Conservation (phyloP, 164 flowering plant genomes). For the Vitis rupestris region DNA sequence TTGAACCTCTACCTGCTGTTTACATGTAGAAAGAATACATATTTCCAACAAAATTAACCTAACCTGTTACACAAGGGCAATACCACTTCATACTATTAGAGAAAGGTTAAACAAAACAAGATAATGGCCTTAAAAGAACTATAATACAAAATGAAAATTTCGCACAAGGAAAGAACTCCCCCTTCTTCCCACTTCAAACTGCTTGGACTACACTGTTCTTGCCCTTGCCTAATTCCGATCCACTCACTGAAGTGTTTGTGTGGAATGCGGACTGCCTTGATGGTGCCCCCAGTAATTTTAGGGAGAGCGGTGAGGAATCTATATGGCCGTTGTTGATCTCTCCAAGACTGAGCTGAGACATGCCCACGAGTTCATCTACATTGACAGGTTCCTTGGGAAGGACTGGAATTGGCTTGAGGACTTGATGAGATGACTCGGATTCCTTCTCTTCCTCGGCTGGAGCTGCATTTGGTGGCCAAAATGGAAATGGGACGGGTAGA, state of each 20-base stretch:
- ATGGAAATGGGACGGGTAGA: constrained; percentile 49
- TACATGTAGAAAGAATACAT: constrained; percentile 35
- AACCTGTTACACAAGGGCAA: constrained; percentile 13
- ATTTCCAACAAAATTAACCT: constrained; percentile 8
- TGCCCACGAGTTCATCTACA: constrained; percentile 75
- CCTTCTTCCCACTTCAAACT: constrained; percentile 25
- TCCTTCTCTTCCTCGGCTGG: constrained; percentile 26
- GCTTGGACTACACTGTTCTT: constrained; percentile 46
- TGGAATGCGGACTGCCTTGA: constrained; percentile 86
- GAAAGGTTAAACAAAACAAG: neutral
- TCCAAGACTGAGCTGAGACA: constrained; percentile 75
- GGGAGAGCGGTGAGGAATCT: constrained; percentile 53
- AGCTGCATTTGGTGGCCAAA: constrained; percentile 52
- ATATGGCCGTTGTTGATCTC: constrained; percentile 31
- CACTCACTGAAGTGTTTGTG: constrained; percentile 42
- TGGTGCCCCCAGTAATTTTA: constrained; percentile 51
- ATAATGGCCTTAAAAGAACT: neutral
- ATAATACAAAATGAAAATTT: neutral
- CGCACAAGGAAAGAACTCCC: neutral
- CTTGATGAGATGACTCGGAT: constrained; percentile 39
- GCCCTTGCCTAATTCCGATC: constrained; percentile 40
- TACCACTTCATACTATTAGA: neutral
- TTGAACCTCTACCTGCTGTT: constrained; percentile 19
- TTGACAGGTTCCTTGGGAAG: constrained; percentile 66
- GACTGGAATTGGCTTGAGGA: constrained; percentile 69